These are phyloP conservation scores for Acer negundo DNA, from an alignment of 345 rosid genomes.

Conservation along the genomic window DNA sequence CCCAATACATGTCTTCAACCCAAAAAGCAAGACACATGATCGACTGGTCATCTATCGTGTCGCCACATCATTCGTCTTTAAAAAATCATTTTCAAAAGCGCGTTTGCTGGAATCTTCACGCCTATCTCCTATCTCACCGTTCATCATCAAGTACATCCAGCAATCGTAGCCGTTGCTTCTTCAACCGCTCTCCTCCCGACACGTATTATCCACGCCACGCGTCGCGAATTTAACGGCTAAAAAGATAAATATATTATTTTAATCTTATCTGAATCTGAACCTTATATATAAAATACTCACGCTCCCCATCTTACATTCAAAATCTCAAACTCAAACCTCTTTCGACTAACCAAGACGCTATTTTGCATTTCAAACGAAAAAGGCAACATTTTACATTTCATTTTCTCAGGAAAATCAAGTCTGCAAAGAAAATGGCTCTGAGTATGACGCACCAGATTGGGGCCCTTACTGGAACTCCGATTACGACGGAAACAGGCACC, in stretches of 20 bases:
- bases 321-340: not conserved
- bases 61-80: not conserved
- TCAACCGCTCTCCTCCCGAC: conserved; percentile 25
- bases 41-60: not conserved
- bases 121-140: conserved; percentile 41
- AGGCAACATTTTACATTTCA: not conserved
- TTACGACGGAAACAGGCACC: conserved; percentile 32
- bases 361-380: not conserved
- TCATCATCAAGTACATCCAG: conserved; percentile 38
- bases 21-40: conserved; percentile 17
- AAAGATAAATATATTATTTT: conserved; percentile 12
- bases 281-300: conserved; percentile 28
- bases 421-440: conserved; percentile 54
- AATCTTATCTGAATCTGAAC: conserved; percentile 36
- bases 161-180: conserved; percentile 51
- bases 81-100: not conserved
- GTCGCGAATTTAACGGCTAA: conserved; percentile 12
- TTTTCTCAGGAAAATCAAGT: conserved; percentile 5
- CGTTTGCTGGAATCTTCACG: conserved; percentile 39
- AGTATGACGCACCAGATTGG: conserved; percentile 71
- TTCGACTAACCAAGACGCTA: not conserved
- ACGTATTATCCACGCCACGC: conserved; percentile 36
- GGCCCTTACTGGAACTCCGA: conserved; percentile 57
- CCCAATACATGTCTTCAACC: not conserved
- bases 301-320: not conserved